Percentiles rank a stretch among this genome's conserved stretches.
phyloP scores from a whole-genome alignment of 805 yeast species.

The Danielia reshetovae region DNA sequence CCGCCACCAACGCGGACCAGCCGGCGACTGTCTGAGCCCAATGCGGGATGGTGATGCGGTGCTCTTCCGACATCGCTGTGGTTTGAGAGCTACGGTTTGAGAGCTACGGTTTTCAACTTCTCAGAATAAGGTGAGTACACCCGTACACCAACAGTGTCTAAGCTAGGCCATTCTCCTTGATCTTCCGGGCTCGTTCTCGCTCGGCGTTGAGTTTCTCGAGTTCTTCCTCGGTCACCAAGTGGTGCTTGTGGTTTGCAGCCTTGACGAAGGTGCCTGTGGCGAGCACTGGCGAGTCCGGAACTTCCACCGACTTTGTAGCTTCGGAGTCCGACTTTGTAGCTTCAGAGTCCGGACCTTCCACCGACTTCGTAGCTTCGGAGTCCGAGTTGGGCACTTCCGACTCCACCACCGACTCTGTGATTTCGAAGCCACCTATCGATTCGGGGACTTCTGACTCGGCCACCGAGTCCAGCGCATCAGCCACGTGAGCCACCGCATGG shows the following conservation, averaged over 20 bases:
- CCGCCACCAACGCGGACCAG: constrained; percentile 21
- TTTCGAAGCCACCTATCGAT: no score
- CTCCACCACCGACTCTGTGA: background rate
- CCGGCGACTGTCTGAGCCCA: constrained; percentile 19
- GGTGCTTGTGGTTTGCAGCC: constrained; percentile 53
- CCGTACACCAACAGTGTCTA: no score
- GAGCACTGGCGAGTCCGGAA: background rate
- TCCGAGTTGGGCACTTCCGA: background rate
- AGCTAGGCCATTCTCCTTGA: constrained; percentile 12
- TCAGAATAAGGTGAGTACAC: background rate
- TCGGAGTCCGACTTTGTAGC: background rate
- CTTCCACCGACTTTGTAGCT: background rate
- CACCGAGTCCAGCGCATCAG: constrained; percentile 1
- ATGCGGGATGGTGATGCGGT: constrained; percentile 12
- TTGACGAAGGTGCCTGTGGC: constrained; percentile 6
- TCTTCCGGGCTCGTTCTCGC: constrained; percentile 18
- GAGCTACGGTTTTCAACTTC: no score
- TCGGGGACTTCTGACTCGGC: background rate
- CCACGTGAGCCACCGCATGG: no score
- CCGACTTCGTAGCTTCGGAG: background rate
- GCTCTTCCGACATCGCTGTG: no score
- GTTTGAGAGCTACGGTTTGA: no score
- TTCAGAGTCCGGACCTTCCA: constrained; percentile 1
- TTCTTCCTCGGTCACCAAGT: constrained; percentile 65
- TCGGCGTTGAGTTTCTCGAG: constrained; percentile 36